These are phyloP conservation scores for Halophytophthora polymorphica DNA, from an alignment of 352 stramenopile genomes.

Conservation along the genomic window DNA sequence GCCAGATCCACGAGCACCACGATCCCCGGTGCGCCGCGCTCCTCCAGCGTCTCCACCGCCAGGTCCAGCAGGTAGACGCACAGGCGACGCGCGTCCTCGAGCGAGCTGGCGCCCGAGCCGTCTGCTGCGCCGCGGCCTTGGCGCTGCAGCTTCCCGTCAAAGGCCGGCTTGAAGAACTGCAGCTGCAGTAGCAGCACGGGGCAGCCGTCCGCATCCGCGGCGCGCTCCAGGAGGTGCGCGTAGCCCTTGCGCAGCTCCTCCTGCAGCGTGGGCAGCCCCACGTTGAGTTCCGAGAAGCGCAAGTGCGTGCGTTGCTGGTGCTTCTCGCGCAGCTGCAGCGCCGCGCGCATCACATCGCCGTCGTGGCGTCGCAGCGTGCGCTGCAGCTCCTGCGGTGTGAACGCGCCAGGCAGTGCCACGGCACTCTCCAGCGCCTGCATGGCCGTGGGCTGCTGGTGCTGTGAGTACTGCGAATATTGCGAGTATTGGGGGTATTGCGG, in stretches of 20 bases:
- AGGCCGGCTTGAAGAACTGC: slow-evolving; percentile 61
- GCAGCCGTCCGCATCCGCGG: slow-evolving; percentile 44
- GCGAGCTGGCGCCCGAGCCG: slow-evolving; percentile 44
- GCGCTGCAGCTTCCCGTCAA: slow-evolving; percentile 56
- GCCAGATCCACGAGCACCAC: slow-evolving; percentile 69
- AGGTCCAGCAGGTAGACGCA: slow-evolving; percentile 80
- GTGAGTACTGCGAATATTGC: too few relatives aligned
- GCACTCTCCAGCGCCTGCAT: slow-evolving; percentile 65
- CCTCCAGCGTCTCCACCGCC: slow-evolving; percentile 70
- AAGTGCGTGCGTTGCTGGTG: slow-evolving; percentile 39
- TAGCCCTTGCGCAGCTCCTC: slow-evolving; percentile 73
- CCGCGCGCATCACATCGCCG: slow-evolving; percentile 64
- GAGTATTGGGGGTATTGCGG: too few relatives aligned
- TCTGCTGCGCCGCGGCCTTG: slow-evolving; percentile 52
- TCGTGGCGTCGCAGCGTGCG: slow-evolving; percentile 63
- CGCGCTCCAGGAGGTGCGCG: slow-evolving; percentile 62
- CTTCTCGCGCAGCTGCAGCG: slow-evolving; percentile 70
- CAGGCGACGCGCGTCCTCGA: slow-evolving; percentile 62
- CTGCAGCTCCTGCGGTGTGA: slow-evolving; percentile 44
- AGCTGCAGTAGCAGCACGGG: slow-evolving; percentile 60
- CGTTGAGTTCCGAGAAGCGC: slow-evolving; percentile 61
- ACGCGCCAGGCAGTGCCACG: slow-evolving; percentile 62
- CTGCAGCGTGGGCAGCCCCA: slow-evolving; percentile 55
- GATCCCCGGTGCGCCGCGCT: slow-evolving; percentile 54
- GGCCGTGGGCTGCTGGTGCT: slow-evolving; percentile 35